phyloP scores from a whole-genome alignment of 2,329 filamentous ascomycete species.

The Furcasterigmium sp. region DNA sequence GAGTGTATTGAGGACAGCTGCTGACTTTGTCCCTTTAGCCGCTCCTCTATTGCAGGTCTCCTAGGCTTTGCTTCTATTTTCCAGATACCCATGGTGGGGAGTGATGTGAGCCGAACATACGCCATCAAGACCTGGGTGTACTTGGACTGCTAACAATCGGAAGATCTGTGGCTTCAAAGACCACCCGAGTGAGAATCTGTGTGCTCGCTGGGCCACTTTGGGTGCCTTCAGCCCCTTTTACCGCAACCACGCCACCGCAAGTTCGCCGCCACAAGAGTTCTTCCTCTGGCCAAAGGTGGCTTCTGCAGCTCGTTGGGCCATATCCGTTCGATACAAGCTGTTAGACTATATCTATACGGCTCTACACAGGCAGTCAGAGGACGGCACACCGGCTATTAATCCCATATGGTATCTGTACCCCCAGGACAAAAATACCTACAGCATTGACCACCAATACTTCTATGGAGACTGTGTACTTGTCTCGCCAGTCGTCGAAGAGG shows the following conservation, averaged over 20 bases:
- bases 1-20: too few species aligned
- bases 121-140: too few species aligned
- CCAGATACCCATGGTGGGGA: not conserved
- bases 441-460: slow-evolving; percentile 65
- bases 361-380: slow-evolving; percentile 60
- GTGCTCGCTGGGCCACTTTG: slow-evolving; percentile 69
- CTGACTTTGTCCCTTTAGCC: too few species aligned
- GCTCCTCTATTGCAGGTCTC: slow-evolving; percentile 1
- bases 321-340: slow-evolving; percentile 65
- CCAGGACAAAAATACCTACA: slow-evolving; percentile 60
- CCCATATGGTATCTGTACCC: slow-evolving; percentile 72
- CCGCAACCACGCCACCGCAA: slow-evolving; percentile 66
- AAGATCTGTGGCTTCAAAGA: slow-evolving; percentile 67
- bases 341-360: slow-evolving; percentile 74
- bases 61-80: not conserved
- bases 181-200: slow-evolving; percentile 64
- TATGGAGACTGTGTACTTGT: slow-evolving; percentile 62
- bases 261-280: slow-evolving; percentile 61
- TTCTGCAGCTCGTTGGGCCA: slow-evolving; percentile 57
- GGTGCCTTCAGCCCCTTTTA: slow-evolving; percentile 75
- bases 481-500: slow-evolving; percentile 61
- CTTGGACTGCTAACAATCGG: slow-evolving; percentile 18
- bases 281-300: slow-evolving; percentile 63
- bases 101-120: too few species aligned
- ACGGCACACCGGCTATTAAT: slow-evolving; percentile 66